phyloP scores from a whole-genome alignment of 306 rosid genomes.

The Cicer judaicum region DNA sequence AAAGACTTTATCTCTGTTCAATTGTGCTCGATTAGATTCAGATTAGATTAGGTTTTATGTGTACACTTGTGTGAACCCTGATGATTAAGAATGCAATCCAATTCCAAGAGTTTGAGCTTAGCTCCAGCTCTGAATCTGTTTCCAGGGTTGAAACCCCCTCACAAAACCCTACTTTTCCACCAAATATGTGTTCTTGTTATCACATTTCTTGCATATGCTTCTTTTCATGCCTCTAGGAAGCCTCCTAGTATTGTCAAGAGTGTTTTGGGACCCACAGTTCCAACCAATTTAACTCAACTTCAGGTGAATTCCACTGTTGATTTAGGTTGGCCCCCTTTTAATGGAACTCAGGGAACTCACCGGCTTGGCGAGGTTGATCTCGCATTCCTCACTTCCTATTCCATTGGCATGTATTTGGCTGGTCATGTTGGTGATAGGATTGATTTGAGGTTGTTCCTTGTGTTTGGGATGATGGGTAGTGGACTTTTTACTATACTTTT shows the following conservation, averaged over 20 bases:
- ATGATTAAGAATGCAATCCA: slow-evolving; percentile 58
- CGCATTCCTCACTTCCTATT: slow-evolving; percentile 75
- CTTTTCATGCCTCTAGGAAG: slow-evolving; percentile 90
- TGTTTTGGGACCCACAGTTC: slow-evolving; percentile 72
- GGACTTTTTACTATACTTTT: slow-evolving; percentile 73
- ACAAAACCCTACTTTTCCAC: slow-evolving; percentile 75
- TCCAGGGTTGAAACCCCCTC: slow-evolving; percentile 73
- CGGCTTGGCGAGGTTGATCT: slow-evolving; percentile 88
- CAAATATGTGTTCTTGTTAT: slow-evolving; percentile 61
- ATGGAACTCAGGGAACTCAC: slow-evolving; percentile 72
- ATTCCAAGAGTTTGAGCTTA: slow-evolving; percentile 47
- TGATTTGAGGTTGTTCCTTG: slow-evolving; percentile 80
- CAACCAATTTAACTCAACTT: slow-evolving; percentile 50
- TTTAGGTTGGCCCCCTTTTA: slow-evolving; percentile 83
- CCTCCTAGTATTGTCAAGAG: slow-evolving; percentile 96
- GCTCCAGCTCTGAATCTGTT: slow-evolving; percentile 70
- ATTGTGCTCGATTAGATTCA: slow-evolving; percentile 7
- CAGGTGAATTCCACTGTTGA: slow-evolving; percentile 28
- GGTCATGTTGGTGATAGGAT: slow-evolving; percentile 88
- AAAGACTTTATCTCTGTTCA: slow-evolving; percentile 4
- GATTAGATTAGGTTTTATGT: slow-evolving; percentile 1
- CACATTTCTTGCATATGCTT: slow-evolving; percentile 80
- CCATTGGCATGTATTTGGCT: slow-evolving; percentile 86
- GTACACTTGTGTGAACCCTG: slow-evolving; percentile 1
- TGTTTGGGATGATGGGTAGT: slow-evolving; percentile 88